Evolutionary conservation across 345 rosid genomes (phyloP), one percentile per base, ranked within the genome.

Genomic region (sweet orange (Citrus sinensis)): DNA sequence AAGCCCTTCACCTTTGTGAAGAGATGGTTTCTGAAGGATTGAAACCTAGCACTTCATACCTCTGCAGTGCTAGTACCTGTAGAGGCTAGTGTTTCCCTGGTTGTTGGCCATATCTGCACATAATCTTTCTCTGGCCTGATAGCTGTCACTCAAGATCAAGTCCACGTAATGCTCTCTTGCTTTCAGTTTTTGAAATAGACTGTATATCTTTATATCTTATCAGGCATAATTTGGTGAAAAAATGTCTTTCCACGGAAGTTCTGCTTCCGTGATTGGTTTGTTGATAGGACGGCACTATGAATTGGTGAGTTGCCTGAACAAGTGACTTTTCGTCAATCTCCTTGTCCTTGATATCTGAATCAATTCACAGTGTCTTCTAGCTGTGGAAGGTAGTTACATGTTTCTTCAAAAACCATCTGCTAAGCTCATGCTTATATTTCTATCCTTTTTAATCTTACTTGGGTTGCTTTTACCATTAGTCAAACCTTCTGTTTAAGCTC

Each of bases 1-100:
- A 75, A 65, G 90, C 90, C 39, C 67, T 54, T 72, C 63, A 73
- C 32, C 76, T 89, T 74, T 77, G 73, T 69, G 78, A 80, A 66
- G 91, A 90, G 77, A 90, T 91, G 97, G 75, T 73, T 19, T 73
- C 80, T 22, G 39, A 70, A 62, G 86, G 88, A 69, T 29, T 82
- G 73, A 80, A 84, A 59, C 80, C 84, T 25, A 66, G 34, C n/a
- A n/a, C 16, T 32, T 76, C 72, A 30, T 35, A 13, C 54, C 35
- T 27, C 35, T 22, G 6, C 32, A 17, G 11, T 49, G 40, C 49
- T 51, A 49, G n/a, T 13, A 11, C 34, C 13, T 32, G 22, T 39
- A 14, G n/a, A 51, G 63, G 32, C 54, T 65, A 51, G 71, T 58
- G 29, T 42, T 62, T 9, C 16, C 51, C 51, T 46, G 51, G 1